Evolutionary conservation across 495 filamentous ascomycete species (phyloP).

Genomic region (Penicillium verhagenii): DNA sequence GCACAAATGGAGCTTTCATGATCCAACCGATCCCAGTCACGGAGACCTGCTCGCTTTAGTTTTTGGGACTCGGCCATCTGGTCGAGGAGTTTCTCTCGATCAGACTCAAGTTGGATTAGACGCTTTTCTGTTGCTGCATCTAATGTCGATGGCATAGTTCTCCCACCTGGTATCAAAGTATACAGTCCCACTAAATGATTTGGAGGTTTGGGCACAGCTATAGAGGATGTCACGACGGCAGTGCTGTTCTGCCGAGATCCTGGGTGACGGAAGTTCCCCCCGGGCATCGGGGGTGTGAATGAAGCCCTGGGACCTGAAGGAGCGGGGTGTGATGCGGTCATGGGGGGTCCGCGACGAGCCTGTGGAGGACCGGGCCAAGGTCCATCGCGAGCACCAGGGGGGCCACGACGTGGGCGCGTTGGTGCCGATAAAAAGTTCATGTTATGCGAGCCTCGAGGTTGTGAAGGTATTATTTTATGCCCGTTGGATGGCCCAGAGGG

Average conservation of each 20-base stretch:
- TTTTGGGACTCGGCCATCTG: conserved; percentile 55
- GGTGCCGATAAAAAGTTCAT: conserved; percentile 56
- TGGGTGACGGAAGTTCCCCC: conserved; percentile 37
- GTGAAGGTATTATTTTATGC: conserved; percentile 44
- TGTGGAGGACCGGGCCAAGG: conserved; percentile 35
- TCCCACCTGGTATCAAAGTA: conserved; percentile 53
- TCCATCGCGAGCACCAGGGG: conserved; percentile 35
- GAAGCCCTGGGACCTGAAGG: conserved; percentile 47
- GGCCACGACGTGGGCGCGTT: conserved; percentile 56
- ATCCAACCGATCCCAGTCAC: conserved; percentile 60
- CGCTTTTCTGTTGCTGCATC: conserved; percentile 47
- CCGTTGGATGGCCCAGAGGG: conserved; percentile 50
- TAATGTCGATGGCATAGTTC: conserved; percentile 33
- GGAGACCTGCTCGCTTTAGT: conserved; percentile 47
- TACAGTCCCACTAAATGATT: conserved; percentile 53
- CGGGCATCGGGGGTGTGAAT: conserved; percentile 25
- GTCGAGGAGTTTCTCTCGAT: conserved; percentile 54
- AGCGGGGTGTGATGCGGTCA: conserved; percentile 29
- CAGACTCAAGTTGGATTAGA: conserved; percentile 52
- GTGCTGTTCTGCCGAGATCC: conserved; percentile 49
- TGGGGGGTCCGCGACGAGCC: conserved; percentile 37
- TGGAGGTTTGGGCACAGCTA: conserved; percentile 46
- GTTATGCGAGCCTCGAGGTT: conserved; percentile 45
- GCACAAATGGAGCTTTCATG: conserved; percentile 58
- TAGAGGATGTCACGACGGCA: conserved; percentile 47